These are phyloP conservation scores for Fusarium decemcellulare DNA, from an alignment of 2,329 filamentous ascomycete species.

Conservation along the genomic window DNA sequence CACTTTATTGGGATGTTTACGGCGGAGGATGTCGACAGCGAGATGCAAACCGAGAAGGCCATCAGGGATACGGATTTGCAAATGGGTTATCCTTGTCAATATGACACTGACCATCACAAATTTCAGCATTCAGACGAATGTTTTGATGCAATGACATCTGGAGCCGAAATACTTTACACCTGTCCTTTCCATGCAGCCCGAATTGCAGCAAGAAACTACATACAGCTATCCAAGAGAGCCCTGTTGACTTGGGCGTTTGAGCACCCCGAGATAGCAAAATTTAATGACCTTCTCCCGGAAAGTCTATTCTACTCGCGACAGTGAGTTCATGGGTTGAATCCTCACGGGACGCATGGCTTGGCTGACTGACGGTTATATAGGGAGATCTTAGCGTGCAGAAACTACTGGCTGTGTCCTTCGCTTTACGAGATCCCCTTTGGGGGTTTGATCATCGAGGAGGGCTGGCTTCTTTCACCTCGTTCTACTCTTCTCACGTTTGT, in stretches of 20 bases:
- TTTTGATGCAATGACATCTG: no score
- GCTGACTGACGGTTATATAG: not conserved
- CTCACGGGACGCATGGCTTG: accelerated
- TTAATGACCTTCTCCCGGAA: not conserved
- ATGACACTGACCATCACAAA: no score
- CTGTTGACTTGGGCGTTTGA: not conserved
- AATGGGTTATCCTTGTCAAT: no score
- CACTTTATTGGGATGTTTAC: no score
- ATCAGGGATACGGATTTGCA: no score
- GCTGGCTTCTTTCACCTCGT: not conserved
- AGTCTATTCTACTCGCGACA: not conserved
- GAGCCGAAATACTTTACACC: no score
- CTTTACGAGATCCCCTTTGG: not conserved
- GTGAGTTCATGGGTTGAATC: accelerated
- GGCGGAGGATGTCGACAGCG: no score
- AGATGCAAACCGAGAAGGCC: no score
- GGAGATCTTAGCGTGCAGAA: not conserved
- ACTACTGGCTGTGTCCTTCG: not conserved
- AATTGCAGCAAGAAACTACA: not conserved
- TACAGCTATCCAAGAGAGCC: not conserved
- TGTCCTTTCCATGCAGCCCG: no score
- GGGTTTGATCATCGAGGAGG: not conserved
- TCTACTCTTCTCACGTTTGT: no score
- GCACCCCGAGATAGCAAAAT: not conserved
- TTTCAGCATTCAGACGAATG: no score